Evolutionary conservation across 345 rosid species (phyloP).

Genomic region (Aquilaria yunnanensis): DNA sequence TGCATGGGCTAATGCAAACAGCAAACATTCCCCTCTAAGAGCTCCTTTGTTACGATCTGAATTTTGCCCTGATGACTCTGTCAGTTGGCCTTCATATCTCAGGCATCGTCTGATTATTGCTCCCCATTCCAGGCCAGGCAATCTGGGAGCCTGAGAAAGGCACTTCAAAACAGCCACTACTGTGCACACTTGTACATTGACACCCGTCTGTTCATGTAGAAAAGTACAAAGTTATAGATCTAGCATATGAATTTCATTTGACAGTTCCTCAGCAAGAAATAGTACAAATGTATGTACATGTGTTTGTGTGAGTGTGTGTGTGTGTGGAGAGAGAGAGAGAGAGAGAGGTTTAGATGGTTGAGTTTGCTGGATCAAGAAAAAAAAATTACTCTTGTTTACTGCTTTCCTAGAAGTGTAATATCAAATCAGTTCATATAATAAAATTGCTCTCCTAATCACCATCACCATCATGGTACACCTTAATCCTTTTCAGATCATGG

Average conservation of each 20-base stretch:
- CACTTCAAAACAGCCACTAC: slow-evolving; percentile 56
- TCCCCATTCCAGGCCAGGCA: slow-evolving; percentile 84
- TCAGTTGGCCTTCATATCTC: slow-evolving; percentile 60
- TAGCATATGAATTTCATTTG: no score
- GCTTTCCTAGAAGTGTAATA: no score
- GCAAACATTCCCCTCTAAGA: slow-evolving; percentile 67
- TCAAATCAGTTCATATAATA: no score
- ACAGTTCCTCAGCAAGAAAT: no score
- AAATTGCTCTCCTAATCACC: no score
- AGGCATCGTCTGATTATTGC: slow-evolving; percentile 68
- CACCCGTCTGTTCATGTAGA: slow-evolving; percentile 36
- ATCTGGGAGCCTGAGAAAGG: slow-evolving; percentile 74
- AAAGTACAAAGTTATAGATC: no score
- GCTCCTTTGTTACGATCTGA: slow-evolving; percentile 29
- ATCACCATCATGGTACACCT: no score
- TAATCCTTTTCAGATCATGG: no score
- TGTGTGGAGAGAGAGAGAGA: background rate
- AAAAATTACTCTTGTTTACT: no score
- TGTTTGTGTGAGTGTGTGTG: background rate
- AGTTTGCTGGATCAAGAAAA: no score
- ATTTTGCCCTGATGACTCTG: slow-evolving; percentile 26
- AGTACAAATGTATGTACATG: background rate
- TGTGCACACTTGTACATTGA: slow-evolving; percentile 22
- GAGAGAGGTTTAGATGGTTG: background rate
- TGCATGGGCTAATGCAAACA: slow-evolving; percentile 64